phyloP scores from a whole-genome alignment of 2,329 filamentous ascomycete species.

The Aspergillus terreus region DNA sequence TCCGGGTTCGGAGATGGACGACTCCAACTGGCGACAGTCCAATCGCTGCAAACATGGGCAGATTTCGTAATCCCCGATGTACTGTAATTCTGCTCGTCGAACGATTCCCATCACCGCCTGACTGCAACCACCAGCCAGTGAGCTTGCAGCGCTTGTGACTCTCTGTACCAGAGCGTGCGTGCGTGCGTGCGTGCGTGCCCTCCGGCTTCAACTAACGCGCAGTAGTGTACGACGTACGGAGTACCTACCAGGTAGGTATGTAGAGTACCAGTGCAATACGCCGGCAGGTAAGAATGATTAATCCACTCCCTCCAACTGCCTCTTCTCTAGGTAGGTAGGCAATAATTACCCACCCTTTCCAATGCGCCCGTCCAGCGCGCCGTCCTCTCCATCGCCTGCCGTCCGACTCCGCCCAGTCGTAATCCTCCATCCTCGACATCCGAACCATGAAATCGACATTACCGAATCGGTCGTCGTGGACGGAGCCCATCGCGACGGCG shows the following conservation, averaged over 20 bases:
- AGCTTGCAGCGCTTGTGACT: too few relatives aligned
- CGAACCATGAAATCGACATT: conserved; percentile 6
- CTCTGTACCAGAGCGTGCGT: too few relatives aligned
- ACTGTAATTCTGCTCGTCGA: too few relatives aligned
- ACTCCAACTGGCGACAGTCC: conserved; percentile 1
- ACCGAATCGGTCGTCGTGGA: conserved; percentile 3
- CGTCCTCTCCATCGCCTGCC: neutral
- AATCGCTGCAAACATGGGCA: conserved; percentile 1
- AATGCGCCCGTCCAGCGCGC: neutral
- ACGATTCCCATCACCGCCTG: too few relatives aligned
- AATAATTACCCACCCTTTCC: neutral
- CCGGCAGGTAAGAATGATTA: neutral
- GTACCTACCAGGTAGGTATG: too few relatives aligned
- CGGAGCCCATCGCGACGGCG: neutral
- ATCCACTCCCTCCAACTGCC: neutral
- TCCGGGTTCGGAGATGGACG: neutral
- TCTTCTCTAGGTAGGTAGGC: too few relatives aligned
- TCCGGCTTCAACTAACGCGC: too few relatives aligned
- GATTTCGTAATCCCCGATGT: neutral
- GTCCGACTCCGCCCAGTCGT: conserved; percentile 8
- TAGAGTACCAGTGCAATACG: too few relatives aligned
- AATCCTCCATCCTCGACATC: conserved; percentile 4
- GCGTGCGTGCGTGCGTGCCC: too few relatives aligned
- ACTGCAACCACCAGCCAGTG: too few relatives aligned
- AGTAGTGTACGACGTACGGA: too few relatives aligned